Conservation (phyloP, 2,329 filamentous ascomycete species). For the Nannizziopsis arthrosporioides region DNA sequence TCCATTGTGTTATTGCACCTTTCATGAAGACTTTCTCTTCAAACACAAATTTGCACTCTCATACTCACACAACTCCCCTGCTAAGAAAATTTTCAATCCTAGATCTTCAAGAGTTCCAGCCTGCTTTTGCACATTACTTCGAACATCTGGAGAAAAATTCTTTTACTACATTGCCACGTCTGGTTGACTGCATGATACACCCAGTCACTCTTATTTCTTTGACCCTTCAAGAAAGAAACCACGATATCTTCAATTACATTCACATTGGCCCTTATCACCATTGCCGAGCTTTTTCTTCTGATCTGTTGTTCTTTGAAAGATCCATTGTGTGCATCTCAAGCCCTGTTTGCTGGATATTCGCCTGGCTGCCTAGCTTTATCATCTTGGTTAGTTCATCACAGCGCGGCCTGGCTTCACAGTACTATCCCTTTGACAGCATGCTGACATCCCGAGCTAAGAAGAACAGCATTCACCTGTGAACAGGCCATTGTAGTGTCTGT, state of each 20-base stretch:
- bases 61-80: too few relatives aligned
- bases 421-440: too few relatives aligned
- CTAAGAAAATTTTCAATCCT: too few relatives aligned
- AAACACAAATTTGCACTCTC: not conserved
- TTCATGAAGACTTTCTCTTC: not conserved
- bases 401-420: too few relatives aligned
- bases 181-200: not conserved
- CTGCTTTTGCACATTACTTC: not conserved
- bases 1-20: not conserved
- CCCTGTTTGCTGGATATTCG: conserved; percentile 2
- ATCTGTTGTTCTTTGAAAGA: conserved; percentile 1
- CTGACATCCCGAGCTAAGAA: too few relatives aligned
- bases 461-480: too few relatives aligned
- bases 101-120: too few relatives aligned
- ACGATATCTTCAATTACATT: not conserved
- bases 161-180: not conserved
- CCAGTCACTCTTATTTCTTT: not conserved
- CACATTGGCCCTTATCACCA: not conserved
- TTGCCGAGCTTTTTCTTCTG: not conserved
- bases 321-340: conserved; percentile 6
- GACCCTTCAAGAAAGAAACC: not conserved
- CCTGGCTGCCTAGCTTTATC: not conserved
- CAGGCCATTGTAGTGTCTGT: too few relatives aligned
- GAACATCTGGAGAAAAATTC: not conserved
- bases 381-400: too few relatives aligned